These are phyloP conservation scores for Salvia miltiorrhiza DNA, from an alignment of 257 asterid species.

Conservation along the genomic window DNA sequence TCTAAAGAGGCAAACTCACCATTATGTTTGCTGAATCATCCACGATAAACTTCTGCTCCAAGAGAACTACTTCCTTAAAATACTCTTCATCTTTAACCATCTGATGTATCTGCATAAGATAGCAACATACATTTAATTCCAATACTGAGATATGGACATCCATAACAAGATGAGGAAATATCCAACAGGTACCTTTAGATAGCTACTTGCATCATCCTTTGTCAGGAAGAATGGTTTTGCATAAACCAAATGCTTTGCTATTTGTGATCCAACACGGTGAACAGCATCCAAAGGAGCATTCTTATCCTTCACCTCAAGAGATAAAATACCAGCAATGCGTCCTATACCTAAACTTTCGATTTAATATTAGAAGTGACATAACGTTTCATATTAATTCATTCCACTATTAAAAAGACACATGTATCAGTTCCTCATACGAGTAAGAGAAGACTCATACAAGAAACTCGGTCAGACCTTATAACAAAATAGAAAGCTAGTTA, in stretches of 20 bases:
- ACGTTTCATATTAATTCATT: background rate
- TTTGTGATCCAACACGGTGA: slow-evolving; percentile 78
- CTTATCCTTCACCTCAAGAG: slow-evolving; percentile 80
- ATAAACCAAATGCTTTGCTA: slow-evolving; percentile 97
- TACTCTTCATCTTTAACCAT: slow-evolving; percentile 83
- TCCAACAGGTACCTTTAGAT: slow-evolving; percentile 54
- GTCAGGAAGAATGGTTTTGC: slow-evolving; percentile 80
- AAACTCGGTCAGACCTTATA: background rate
- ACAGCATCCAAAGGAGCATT: slow-evolving; percentile 67
- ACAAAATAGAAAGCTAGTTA: slow-evolving; percentile 25
- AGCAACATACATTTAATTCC: slow-evolving; percentile 14
- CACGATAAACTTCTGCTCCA: slow-evolving; percentile 92
- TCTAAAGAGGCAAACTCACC: slow-evolving; percentile 39
- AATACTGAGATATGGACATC: slow-evolving; percentile 2
- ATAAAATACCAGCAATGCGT: slow-evolving; percentile 81
- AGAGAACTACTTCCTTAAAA: slow-evolving; percentile 85
- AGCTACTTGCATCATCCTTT: slow-evolving; percentile 87
- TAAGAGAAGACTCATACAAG: background rate
- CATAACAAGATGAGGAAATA: background rate
- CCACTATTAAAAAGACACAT: background rate
- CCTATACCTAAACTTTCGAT: slow-evolving; percentile 65
- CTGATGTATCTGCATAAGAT: slow-evolving; percentile 67
- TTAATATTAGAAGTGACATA: slow-evolving; percentile 5
- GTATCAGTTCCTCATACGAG: slow-evolving; percentile 1
- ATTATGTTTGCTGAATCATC: slow-evolving; percentile 62